Conservation (phyloP, 805 yeast genomes). For the Debaryomyces castellii region DNA sequence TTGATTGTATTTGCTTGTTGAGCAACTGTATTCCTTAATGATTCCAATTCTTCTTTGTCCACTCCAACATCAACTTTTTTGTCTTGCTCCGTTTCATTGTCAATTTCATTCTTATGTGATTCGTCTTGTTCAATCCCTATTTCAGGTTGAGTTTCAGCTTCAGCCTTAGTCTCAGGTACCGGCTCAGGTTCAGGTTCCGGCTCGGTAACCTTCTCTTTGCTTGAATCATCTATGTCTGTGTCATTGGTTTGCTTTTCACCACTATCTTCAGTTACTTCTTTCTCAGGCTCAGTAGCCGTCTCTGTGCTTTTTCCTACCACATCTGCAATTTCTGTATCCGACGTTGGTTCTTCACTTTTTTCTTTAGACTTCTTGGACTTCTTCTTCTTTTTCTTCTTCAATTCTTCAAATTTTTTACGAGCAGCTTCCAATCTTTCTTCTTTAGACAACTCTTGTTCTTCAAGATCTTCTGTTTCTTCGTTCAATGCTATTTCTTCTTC, state of each 20-base stretch:
- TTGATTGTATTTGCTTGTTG: conserved; percentile 34
- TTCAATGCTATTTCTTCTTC: not conserved
- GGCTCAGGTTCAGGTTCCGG: conserved; percentile 1
- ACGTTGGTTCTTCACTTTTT: conserved; percentile 8
- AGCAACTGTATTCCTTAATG: conserved; percentile 24
- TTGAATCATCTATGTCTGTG: conserved; percentile 6
- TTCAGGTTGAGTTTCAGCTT: not conserved
- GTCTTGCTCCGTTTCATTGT: not conserved
- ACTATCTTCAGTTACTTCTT: conserved; percentile 1
- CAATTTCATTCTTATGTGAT: no score
- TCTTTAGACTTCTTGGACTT: conserved; percentile 47
- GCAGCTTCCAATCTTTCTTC: conserved; percentile 73
- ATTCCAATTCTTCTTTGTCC: conserved; percentile 8
- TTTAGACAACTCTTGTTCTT: conserved; percentile 35
- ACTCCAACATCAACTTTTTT: not conserved
- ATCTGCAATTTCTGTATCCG: conserved; percentile 10
- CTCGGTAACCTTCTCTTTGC: conserved; percentile 4
- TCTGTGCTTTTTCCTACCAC: conserved; percentile 10
- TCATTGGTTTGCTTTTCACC: conserved; percentile 2
- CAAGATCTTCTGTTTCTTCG: conserved; percentile 2
- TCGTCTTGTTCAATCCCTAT: not conserved
- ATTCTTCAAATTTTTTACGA: conserved; percentile 67
- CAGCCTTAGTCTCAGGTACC: not conserved
- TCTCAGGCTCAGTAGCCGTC: conserved; percentile 1
- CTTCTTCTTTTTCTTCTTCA: conserved; percentile 57